phyloP scores from a whole-genome alignment of 2,329 filamentous ascomycete species.

The Oidium heveae region DNA sequence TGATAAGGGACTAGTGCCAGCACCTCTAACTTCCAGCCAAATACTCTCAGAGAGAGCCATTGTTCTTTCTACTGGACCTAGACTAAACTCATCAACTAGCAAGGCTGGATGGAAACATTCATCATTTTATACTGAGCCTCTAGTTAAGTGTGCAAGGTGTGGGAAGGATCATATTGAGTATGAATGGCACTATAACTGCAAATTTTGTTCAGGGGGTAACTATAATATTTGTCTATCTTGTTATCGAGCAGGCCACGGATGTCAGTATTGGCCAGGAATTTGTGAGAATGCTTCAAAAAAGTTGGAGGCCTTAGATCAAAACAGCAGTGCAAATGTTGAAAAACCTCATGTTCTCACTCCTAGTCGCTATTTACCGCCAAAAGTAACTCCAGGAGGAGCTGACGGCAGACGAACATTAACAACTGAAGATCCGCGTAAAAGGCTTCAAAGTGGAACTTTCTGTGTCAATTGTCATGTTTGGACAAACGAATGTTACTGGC shows the following conservation, averaged over 20 bases:
- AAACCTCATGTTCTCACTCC: conserved; percentile 32
- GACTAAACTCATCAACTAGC: conserved; percentile 12
- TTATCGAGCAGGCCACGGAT: conserved; percentile 54
- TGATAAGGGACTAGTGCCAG: conserved; percentile 10
- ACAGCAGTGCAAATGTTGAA: conserved; percentile 11
- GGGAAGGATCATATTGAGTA: conserved; percentile 52
- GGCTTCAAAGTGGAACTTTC: conserved; percentile 60
- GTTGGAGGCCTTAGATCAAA: conserved; percentile 29
- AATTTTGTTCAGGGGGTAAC: conserved; percentile 38
- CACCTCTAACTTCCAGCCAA: conserved; percentile 11
- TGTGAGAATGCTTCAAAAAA: conserved; percentile 42
- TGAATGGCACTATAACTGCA: conserved; percentile 64
- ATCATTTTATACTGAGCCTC: conserved; percentile 40
- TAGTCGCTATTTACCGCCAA: conserved; percentile 28
- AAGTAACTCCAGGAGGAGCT: conserved; percentile 21
- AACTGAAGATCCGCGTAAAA: conserved; percentile 37
- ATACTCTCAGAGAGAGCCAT: conserved; percentile 10
- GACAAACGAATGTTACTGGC: conserved; percentile 73
- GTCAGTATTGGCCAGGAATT: conserved; percentile 73
- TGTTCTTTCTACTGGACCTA: conserved; percentile 10
- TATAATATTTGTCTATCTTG: conserved; percentile 65
- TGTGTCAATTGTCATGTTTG: conserved; percentile 51
- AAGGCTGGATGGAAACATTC: conserved; percentile 10
- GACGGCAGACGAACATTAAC: conserved; percentile 33
- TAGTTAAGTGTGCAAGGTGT: conserved; percentile 49